phyloP scores from a whole-genome alignment of 2,329 filamentous ascomycete genomes.

The Dryadomyces sulphureus region DNA sequence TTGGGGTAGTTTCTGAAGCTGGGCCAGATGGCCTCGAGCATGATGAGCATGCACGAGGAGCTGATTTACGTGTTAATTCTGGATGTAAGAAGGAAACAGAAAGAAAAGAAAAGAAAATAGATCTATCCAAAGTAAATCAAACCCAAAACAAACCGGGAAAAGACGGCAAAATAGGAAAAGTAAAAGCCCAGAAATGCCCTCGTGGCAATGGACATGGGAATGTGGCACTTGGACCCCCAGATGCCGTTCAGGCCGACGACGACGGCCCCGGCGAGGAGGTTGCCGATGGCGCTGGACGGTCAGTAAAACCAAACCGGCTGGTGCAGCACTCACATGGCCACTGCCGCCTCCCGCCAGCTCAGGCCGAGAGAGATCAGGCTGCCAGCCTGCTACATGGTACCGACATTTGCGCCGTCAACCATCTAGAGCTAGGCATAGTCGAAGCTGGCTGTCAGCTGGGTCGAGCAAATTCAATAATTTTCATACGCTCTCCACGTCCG shows the following conservation, averaged over 20 bases:
- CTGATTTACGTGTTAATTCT: constrained; percentile 14
- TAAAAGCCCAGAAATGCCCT: constrained; percentile 23
- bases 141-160: constrained; percentile 18
- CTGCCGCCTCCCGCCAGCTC: constrained; percentile 13
- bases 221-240: constrained; percentile 21
- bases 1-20: constrained; percentile 25
- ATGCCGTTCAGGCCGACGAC: constrained; percentile 22
- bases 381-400: constrained; percentile 14
- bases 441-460: neutral
- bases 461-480: neutral
- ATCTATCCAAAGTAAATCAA: constrained; percentile 19
- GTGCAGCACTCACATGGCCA: constrained; percentile 13
- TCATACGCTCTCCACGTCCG: constrained; percentile 2
- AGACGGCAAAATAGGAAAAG: constrained; percentile 17
- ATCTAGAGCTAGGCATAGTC: constrained; percentile 13
- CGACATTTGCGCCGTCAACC: constrained; percentile 12
- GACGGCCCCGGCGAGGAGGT: constrained; percentile 18
- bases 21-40: constrained; percentile 24
- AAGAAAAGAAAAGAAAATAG: no score
- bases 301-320: neutral
- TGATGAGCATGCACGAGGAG: constrained; percentile 13
- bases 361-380: constrained; percentile 12
- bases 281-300: constrained; percentile 8
- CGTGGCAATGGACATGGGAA: constrained; percentile 22
- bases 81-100: no score